Evolutionary conservation across 169 alveolate genomes (phyloP).

Genomic region (Babesia bigemina): DNA sequence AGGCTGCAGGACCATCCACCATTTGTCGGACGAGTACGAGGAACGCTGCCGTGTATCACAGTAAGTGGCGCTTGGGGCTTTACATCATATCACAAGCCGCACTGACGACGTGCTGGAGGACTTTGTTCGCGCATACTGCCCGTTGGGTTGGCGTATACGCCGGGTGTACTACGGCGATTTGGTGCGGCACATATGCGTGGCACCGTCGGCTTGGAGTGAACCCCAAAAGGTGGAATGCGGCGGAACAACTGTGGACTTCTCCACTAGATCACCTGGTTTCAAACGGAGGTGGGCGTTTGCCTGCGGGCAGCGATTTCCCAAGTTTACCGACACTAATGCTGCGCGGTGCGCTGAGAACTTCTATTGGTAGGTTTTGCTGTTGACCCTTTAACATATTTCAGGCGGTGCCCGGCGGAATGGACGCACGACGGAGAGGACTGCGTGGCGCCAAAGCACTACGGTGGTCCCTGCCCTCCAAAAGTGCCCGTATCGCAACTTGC

Average conservation of each 20-base stretch:
- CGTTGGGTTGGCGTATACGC: conserved; percentile 70
- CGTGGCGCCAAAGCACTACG: conserved; percentile 70
- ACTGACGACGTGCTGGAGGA: conserved; percentile 41
- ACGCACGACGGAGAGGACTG: conserved; percentile 52
- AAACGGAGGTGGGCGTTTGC: conserved; percentile 71
- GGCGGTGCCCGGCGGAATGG: conserved; percentile 75
- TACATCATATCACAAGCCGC: conserved; percentile 8
- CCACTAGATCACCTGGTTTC: conserved; percentile 64
- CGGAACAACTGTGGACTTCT: conserved; percentile 62
- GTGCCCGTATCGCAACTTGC: conserved; percentile 35
- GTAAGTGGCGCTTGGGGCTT: conserved; percentile 32
- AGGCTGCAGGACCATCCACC: conserved; percentile 45
- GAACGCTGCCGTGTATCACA: conserved; percentile 54
- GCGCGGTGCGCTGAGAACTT: conserved; percentile 57
- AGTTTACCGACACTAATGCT: conserved; percentile 38
- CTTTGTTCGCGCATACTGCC: conserved; percentile 70
- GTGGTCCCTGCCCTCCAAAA: conserved; percentile 66
- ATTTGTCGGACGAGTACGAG: conserved; percentile 23
- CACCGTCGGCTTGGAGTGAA: conserved; percentile 50
- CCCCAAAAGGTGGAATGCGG: conserved; percentile 65
- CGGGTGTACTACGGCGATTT: conserved; percentile 37
- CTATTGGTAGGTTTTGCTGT: conserved; percentile 16
- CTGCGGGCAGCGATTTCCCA: conserved; percentile 72
- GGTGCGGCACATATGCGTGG: conserved; percentile 52
- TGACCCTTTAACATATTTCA: not conserved